Percentiles rank a stretch among this genome's conserved stretches.
Conservation (phyloP, 495 filamentous ascomycete genomes). For the Annulohypoxylon moriforme region DNA sequence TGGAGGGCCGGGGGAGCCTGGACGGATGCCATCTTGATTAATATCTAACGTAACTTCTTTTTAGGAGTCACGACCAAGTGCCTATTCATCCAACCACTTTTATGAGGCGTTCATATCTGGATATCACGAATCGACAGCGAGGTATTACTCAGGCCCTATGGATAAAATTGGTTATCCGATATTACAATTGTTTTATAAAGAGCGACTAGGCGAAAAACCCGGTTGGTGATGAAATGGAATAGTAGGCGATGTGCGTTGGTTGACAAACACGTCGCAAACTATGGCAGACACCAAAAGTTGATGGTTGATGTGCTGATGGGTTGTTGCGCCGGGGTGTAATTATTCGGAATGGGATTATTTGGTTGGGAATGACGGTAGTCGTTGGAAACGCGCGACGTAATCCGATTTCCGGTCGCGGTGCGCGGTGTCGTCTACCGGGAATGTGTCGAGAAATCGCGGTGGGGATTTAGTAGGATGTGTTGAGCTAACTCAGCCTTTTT, state of each 20-base stretch:
- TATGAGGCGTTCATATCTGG: conserved; percentile 56
- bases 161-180: conserved; percentile 31
- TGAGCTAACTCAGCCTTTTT: conserved; percentile 27
- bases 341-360: conserved; percentile 43
- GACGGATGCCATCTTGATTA: conserved; percentile 77
- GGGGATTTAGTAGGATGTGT: conserved; percentile 33
- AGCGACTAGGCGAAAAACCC: conserved; percentile 42
- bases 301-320: no score
- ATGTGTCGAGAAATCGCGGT: conserved; percentile 28
- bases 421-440: conserved; percentile 36
- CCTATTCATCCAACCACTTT: conserved; percentile 28
- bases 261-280: conserved; percentile 44
- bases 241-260: conserved; percentile 30
- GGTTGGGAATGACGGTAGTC: conserved; percentile 33
- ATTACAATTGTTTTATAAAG: conserved; percentile 12
- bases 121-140: conserved; percentile 26
- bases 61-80: conserved; percentile 24
- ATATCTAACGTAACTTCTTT: conserved; percentile 20
- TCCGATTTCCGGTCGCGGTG: conserved; percentile 38
- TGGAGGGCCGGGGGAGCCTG: conserved; percentile 75
- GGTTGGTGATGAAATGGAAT: conserved; percentile 28
- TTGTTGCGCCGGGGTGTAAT: conserved; percentile 49
- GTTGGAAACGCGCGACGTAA: conserved; percentile 43
- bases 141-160: conserved; percentile 28
- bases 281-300: conserved; percentile 34